A percentile compares a stretch with the other conserved stretches of the same genome.
Conservation (phyloP, 768 basidiomycete genomes). For the Mycena capillaripes region DNA sequence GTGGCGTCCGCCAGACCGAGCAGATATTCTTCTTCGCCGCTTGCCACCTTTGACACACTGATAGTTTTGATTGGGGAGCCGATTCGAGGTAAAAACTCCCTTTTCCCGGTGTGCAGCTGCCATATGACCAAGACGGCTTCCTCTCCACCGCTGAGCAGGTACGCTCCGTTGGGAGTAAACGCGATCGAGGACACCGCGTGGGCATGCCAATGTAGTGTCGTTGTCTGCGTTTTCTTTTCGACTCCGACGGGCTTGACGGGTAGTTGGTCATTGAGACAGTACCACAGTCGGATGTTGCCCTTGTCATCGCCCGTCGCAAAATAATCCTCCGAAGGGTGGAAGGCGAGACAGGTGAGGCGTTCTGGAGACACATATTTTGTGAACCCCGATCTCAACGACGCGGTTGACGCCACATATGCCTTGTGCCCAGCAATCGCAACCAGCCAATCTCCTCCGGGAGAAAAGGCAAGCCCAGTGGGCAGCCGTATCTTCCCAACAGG, state of each 20-base stretch:
- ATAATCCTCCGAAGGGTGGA: slow-evolving; percentile 92
- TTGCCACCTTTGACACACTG: slow-evolving; percentile 64
- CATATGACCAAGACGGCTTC: slow-evolving; percentile 97
- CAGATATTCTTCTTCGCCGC: slow-evolving; percentile 87
- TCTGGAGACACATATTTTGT: slow-evolving; percentile 89
- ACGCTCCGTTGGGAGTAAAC: slow-evolving; percentile 93
- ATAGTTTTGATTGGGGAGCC: slow-evolving; percentile 88
- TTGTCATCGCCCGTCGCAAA: slow-evolving; percentile 95
- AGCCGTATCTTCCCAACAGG: slow-evolving; percentile 77
- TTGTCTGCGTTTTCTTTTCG: slow-evolving; percentile 87
- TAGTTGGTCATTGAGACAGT: slow-evolving; percentile 81
- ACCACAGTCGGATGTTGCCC: slow-evolving; percentile 92
- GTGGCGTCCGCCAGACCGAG: slow-evolving; percentile 87
- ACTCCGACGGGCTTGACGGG: slow-evolving; percentile 67
- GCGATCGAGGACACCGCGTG: slow-evolving; percentile 90
- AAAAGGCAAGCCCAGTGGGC: slow-evolving; percentile 76
- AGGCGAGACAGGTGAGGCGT: slow-evolving; percentile 83
- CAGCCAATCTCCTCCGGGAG: slow-evolving; percentile 84
- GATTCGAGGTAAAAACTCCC: slow-evolving; percentile 93
- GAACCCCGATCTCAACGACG: slow-evolving; percentile 74
- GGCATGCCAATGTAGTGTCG: slow-evolving; percentile 96
- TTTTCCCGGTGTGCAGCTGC: slow-evolving; percentile 91
- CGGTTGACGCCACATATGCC: slow-evolving; percentile 77
- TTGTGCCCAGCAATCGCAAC: slow-evolving; percentile 83
- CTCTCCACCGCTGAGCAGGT: slow-evolving; percentile 94